A percentile compares a stretch with the other conserved stretches of the same genome.
Conservation (phyloP, 805 yeast genomes). For the Clavispora asparagi region DNA sequence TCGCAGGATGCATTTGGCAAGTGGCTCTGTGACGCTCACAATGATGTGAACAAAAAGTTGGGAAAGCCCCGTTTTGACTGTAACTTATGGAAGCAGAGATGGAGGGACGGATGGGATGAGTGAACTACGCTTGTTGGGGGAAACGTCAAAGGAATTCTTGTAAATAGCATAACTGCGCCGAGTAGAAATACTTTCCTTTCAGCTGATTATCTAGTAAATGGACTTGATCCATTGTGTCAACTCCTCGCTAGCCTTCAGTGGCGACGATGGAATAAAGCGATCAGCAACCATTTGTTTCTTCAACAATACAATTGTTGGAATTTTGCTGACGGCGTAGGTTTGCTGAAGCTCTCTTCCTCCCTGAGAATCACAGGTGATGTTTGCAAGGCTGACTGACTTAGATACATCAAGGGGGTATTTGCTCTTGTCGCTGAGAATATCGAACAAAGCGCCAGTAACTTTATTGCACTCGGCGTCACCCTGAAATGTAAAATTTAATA, state of each 20-base stretch:
- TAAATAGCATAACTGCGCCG: neutral
- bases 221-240: slow-evolving; percentile 27
- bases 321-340: slow-evolving; percentile 48
- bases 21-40: slow-evolving; percentile 96
- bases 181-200: too few species aligned
- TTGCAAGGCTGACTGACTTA: slow-evolving; percentile 54
- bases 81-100: slow-evolving; percentile 83
- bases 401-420: slow-evolving; percentile 29
- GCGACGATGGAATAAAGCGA: slow-evolving; percentile 18
- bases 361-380: slow-evolving; percentile 63
- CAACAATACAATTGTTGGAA: slow-evolving; percentile 67
- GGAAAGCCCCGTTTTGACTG: slow-evolving; percentile 89
- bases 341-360: slow-evolving; percentile 55
- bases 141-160: neutral
- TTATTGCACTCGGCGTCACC: slow-evolving; percentile 61
- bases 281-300: slow-evolving; percentile 56
- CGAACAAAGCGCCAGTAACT: slow-evolving; percentile 58
- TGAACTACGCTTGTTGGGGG: neutral
- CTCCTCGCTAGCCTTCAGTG: slow-evolving; percentile 22
- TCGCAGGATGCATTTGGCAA: slow-evolving; percentile 75
- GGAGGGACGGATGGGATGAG: slow-evolving; percentile 93
- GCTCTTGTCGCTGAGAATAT: slow-evolving; percentile 16
- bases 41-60: slow-evolving; percentile 79
- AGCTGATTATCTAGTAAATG: slow-evolving; percentile 9
- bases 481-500: slow-evolving; percentile 66